Percentiles rank a stretch among this genome's conserved stretches.
These are phyloP conservation scores for Mycena chlorophos DNA, from an alignment of 768 basidiomycete genomes.

Conservation along the genomic window DNA sequence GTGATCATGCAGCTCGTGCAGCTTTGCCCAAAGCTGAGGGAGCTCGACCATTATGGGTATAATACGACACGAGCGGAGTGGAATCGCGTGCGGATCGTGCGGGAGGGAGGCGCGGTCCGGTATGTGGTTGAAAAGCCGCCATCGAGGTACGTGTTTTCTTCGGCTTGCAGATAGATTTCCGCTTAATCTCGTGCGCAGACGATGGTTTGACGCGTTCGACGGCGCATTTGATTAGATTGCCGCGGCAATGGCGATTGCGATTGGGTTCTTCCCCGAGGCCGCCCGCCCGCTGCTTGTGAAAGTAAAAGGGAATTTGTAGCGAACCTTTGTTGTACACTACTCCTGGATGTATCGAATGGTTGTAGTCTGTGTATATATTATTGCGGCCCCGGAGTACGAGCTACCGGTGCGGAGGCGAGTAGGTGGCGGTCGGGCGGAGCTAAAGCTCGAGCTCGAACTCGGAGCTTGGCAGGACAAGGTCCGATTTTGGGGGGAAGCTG, in stretches of 20 bases:
- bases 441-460: background rate
- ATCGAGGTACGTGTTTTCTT: conserved; percentile 27
- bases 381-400: no score
- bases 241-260: background rate
- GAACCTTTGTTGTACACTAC: no score
- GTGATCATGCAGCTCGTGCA: conserved; percentile 42
- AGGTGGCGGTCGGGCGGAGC: background rate
- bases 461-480: no score
- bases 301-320: background rate
- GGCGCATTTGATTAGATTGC: conserved; percentile 28
- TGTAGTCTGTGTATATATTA: no score
- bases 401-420: no score
- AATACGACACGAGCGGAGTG: conserved; percentile 34
- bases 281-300: background rate
- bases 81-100: conserved; percentile 41
- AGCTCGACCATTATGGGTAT: conserved; percentile 43
- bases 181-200: conserved; percentile 11
- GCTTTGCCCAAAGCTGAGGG: conserved; percentile 41
- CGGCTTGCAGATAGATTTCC: background rate
- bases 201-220: conserved; percentile 28
- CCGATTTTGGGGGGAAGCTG: no score
- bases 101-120: conserved; percentile 33
- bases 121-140: conserved; percentile 35
- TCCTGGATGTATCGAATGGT: no score
- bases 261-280: background rate